Percentiles rank a stretch among this genome's conserved stretches.
phyloP scores from a whole-genome alignment of 2,329 filamentous ascomycete species.

The Rhytidhysteron rufulum region DNA sequence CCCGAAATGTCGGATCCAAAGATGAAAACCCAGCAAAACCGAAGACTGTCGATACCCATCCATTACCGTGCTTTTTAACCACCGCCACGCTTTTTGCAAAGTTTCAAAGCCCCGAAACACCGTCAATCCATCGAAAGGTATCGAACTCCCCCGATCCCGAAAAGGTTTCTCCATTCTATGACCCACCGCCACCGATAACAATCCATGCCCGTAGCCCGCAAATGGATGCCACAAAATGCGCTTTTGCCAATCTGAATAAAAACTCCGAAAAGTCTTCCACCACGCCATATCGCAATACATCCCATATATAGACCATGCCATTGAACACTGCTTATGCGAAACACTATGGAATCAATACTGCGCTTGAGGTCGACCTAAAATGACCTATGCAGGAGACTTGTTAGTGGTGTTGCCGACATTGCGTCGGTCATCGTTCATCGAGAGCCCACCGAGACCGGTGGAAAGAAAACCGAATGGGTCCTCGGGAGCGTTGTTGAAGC shows the following conservation, averaged over 20 bases:
- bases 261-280: constrained; percentile 35
- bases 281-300: constrained; percentile 18
- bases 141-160: constrained; percentile 34
- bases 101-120: constrained; percentile 29
- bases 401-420: constrained; percentile 37
- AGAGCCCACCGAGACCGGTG: constrained; percentile 66
- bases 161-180: constrained; percentile 36
- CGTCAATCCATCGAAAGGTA: constrained; percentile 26
- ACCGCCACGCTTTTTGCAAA: constrained; percentile 26
- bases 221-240: constrained; percentile 30
- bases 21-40: neutral
- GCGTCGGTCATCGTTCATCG: constrained; percentile 59
- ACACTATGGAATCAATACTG: constrained; percentile 23
- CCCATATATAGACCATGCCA: constrained; percentile 31
- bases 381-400: constrained; percentile 37
- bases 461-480: constrained; percentile 81
- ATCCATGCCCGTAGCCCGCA: constrained; percentile 27
- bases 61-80: constrained; percentile 16
- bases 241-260: constrained; percentile 33
- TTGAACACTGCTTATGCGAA: constrained; percentile 29
- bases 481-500: constrained; percentile 61
- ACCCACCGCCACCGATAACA: constrained; percentile 18
- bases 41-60: neutral
- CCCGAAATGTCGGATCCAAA: constrained; percentile 16
- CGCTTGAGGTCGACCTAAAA: constrained; percentile 30